Evolutionary conservation across 2,329 filamentous ascomycete species (phyloP), one percentile per base, ranked within the genome.

Genomic region (Cordyceps militaris): DNA sequence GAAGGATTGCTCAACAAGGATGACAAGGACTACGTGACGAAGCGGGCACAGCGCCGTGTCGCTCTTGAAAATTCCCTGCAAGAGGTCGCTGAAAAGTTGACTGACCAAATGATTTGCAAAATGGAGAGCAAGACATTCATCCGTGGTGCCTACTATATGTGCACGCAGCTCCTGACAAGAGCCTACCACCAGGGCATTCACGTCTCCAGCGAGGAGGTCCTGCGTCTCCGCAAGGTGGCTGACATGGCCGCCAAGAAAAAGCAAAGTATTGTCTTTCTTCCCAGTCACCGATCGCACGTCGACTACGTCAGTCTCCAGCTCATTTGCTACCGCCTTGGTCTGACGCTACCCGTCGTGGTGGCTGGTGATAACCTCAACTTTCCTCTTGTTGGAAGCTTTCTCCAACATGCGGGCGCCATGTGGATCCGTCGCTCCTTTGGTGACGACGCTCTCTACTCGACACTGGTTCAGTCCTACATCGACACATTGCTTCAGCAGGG

Each of bases 141-240:
- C 64, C 80, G 94, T 50, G 85, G 90, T 24, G 93, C 94, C 48
- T 97, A 97, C 70, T 99, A 97, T 70, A 69, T 96, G 40, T 79
- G 79, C 49, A 96, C 92, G 1, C 93, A 97, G 73, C 79, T 97
- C 48, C 77, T 97, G 61, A 95, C 93, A 4, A 79, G 94, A 60
- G 93, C 94, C 6, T 99, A 99, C 70, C 91, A 97, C 67, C 93
- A 97, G 75, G 94, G 90, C 10, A 96, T 99, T 54, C 94, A 99
- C 70, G 91, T 97, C 28, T 96, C 89, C 1, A 96, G 90, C 70
- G 91, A 96, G 66, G 94, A 99, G 73, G 91, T 99, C 4, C 72
- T 96, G 54, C 82, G 91, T 32, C 70, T 99, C 60, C 80, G 91
- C 55, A 86, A 82, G 26, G 90, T 97, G 14, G 94, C 94, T 14